These are phyloP conservation scores for Exobasidium cylindrosporum DNA, from an alignment of 1,284 basidiomycete genomes.

Conservation along the genomic window DNA sequence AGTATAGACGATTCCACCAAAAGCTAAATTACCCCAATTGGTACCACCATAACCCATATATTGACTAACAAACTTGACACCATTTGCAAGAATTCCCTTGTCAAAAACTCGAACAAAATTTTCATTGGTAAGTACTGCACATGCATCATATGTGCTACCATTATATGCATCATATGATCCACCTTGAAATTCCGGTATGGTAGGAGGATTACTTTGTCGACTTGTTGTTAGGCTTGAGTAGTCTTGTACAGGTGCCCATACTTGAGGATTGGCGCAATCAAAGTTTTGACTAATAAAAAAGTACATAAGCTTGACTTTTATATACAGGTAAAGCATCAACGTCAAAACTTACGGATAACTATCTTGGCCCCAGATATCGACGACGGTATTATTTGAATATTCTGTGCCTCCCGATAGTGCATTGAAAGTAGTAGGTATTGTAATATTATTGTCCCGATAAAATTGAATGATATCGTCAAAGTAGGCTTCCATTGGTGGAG, in stretches of 20 bases:
- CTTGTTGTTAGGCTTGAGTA: slow-evolving; percentile 54
- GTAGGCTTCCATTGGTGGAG: slow-evolving; percentile 40
- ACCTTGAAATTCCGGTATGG: slow-evolving; percentile 63
- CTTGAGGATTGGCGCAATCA: slow-evolving; percentile 67
- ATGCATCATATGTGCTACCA: slow-evolving; percentile 30
- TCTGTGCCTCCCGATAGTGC: slow-evolving; percentile 18
- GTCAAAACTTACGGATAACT: slow-evolving; percentile 68
- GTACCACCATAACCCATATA: slow-evolving; percentile 73
- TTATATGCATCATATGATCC: slow-evolving; percentile 51
- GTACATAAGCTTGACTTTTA: too few species aligned
- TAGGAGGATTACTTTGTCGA: slow-evolving; percentile 63
- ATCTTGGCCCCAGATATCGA: slow-evolving; percentile 63
- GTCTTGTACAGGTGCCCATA: slow-evolving; percentile 59
- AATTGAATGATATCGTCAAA: slow-evolving; percentile 23
- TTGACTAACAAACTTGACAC: slow-evolving; percentile 58
- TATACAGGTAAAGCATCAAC: too few species aligned
- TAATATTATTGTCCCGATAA: slow-evolving; percentile 28
- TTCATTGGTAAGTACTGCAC: slow-evolving; percentile 26
- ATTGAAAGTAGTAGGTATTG: slow-evolving; percentile 40
- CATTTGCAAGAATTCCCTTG: slow-evolving; percentile 24
- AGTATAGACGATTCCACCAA: slow-evolving; percentile 28
- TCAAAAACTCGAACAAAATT: slow-evolving; percentile 32
- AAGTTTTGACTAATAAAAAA: too few species aligned
- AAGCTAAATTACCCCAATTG: slow-evolving; percentile 60
- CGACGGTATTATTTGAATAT: background rate